These are phyloP conservation scores for Sclerotinia glacialis DNA, from an alignment of 2,329 filamentous ascomycete species.

Conservation along the genomic window DNA sequence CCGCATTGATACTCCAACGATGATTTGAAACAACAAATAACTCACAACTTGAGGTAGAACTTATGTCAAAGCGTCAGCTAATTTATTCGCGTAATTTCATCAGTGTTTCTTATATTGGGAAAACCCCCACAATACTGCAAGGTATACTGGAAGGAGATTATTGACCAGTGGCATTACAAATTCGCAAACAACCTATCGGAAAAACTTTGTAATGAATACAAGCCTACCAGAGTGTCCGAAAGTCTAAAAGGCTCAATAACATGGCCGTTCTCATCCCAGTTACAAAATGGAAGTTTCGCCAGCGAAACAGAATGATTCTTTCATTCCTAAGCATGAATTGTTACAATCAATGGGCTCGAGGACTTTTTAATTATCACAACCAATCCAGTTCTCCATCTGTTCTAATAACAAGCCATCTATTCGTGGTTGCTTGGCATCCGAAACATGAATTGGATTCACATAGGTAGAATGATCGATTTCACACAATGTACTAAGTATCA, in stretches of 20 bases:
- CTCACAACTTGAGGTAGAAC: neutral
- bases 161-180: neutral
- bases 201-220: neutral
- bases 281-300: neutral
- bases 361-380: neutral
- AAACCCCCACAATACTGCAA: neutral
- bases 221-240: neutral
- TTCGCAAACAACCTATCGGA: neutral
- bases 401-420: neutral
- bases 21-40: constrained; percentile 16
- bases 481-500: neutral
- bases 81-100: constrained; percentile 15
- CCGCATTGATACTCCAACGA: constrained; percentile 3
- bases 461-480: neutral
- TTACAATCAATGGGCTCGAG: constrained; percentile 12
- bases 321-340: constrained; percentile 10
- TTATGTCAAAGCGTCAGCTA: constrained; percentile 15
- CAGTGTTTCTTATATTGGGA: neutral
- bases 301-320: constrained; percentile 5
- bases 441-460: neutral
- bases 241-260: neutral
- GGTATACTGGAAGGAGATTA: neutral
- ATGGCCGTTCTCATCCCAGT: neutral
- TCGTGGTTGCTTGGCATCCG: constrained; percentile 2
- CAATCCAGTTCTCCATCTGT: neutral